Evolutionary conservation across 1,139 yeast genomes (phyloP), one percentile per base, ranked within the genome.

Genomic region (Zygosaccharomyces sapae): DNA sequence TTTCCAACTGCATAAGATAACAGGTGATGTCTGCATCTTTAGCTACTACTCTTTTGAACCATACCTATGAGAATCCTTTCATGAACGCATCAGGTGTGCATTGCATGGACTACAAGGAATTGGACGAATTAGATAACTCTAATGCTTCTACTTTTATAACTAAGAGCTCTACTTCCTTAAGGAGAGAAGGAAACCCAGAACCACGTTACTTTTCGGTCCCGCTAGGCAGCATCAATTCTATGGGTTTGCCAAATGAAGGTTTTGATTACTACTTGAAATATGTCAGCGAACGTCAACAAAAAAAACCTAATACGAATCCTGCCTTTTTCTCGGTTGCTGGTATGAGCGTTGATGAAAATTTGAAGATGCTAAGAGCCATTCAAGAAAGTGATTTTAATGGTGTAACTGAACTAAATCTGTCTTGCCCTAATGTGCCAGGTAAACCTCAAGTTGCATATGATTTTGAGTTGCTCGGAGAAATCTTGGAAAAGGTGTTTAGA

Each of bases 381-480:
- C 62, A 61, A 43, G 58, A 56, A 5, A 56, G 61, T 43, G 57
- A 49, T 3, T 61, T 57, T 39, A 41, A 50, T 30, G 65, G 64
- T 27, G 41, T 58, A 29, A 58, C 62, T 61, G 20, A 61, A 61
- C 41, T 39, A n/a, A n/a, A n/a, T n/a, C n/a, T 59, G 27, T 61
- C 65, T 2, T 61, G 65, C 46, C 65, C 65, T n/a, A 61, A 61
- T 42, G 63, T 61, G 18, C 64, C 65, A 12, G 65, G 65, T 33
- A 59, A 61, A 43, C 65, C 65, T 37, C 86, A 83, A 58, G 83
- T 86, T 0, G 81, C 80, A 18, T 68, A 83, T 27, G 78, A 77
- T 30, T 75, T 79, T 41, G 77, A 75, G n/a, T 59, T 80, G 12
- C 71, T 86, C 0, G 70, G 74, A 41, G 67, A 71, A 25, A 71